Percentiles rank a stretch among this genome's conserved stretches.
These are phyloP conservation scores for Austroboletus niveus DNA, from an alignment of 1,284 basidiomycete genomes.

Conservation along the genomic window DNA sequence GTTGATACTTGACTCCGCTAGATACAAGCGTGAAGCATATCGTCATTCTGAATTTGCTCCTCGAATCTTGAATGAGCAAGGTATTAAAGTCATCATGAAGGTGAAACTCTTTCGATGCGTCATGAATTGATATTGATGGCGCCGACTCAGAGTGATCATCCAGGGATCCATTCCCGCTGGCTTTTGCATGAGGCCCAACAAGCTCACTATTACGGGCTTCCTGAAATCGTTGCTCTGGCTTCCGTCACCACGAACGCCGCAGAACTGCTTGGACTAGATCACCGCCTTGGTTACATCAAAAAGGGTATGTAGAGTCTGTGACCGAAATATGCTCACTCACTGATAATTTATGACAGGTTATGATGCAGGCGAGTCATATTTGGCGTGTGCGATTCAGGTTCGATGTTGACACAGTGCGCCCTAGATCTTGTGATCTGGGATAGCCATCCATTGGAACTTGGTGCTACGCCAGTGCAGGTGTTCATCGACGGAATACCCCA, in stretches of 20 bases:
- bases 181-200: conserved; percentile 71
- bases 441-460: conserved; percentile 76
- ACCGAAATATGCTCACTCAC: neutral
- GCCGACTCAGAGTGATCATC: conserved; percentile 57
- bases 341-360: conserved; percentile 26
- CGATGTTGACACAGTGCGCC: conserved; percentile 6
- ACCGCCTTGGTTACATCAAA: conserved; percentile 63
- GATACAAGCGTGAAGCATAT: conserved; percentile 69
- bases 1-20: conserved; percentile 15
- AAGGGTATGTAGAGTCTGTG: conserved; percentile 34
- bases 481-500: conserved; percentile 70
- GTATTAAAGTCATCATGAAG: conserved; percentile 45
- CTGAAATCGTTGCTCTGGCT: conserved; percentile 46
- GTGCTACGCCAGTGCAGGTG: conserved; percentile 68
- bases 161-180: conserved; percentile 63
- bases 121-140: neutral
- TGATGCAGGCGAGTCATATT: conserved; percentile 28
- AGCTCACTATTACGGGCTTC: conserved; percentile 58
- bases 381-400: neutral
- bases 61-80: conserved; percentile 27
- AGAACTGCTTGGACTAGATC: conserved; percentile 58
- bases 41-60: conserved; percentile 41
- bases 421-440: conserved; percentile 89
- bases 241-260: conserved; percentile 66
- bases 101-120: conserved; percentile 20